A percentile compares a stretch with the other conserved stretches of the same genome.
Evolutionary conservation across 257 asterid genomes (phyloP).

Genomic region (Capsicum rhomboideum): DNA sequence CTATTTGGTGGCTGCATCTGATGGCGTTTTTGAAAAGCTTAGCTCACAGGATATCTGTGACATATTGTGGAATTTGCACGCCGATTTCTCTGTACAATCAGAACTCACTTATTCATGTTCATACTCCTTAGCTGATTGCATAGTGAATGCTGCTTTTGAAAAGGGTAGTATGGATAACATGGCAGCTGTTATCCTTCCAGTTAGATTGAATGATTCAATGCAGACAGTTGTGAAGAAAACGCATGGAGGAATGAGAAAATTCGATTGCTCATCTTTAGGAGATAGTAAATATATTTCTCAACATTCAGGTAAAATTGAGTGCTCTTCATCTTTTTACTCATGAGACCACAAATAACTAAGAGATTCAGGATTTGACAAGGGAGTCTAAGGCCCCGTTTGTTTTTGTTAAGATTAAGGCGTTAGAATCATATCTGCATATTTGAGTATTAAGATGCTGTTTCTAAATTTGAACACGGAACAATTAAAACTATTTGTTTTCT

Average conservation of each 20-base stretch:
- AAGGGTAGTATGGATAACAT: constrained; percentile 86
- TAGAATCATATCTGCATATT: background rate
- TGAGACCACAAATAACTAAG: background rate
- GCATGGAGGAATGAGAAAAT: constrained; percentile 22
- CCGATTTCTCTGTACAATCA: constrained; percentile 26
- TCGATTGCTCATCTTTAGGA: constrained; percentile 41
- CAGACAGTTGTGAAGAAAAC: constrained; percentile 21
- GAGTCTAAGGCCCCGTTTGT: background rate
- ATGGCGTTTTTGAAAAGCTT: constrained; percentile 85
- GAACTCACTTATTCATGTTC: constrained; percentile 48
- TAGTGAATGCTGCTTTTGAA: constrained; percentile 69
- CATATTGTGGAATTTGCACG: constrained; percentile 58
- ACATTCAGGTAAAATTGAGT: constrained; percentile 38
- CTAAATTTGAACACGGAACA: background rate
- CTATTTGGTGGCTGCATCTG: constrained; percentile 88
- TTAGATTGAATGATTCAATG: constrained; percentile 27
- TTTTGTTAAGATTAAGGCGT: background rate
- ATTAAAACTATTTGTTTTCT: background rate
- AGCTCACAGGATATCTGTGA: constrained; percentile 87
- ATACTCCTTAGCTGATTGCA: constrained; percentile 74
- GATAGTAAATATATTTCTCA: constrained; percentile 32
- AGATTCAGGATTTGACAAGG: background rate
- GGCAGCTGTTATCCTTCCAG: constrained; percentile 74
- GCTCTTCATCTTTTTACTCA: constrained; percentile 4
- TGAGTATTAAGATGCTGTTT: background rate